Conservation (phyloP, 768 basidiomycete genomes). For the Pisolithus sp. region DNA sequence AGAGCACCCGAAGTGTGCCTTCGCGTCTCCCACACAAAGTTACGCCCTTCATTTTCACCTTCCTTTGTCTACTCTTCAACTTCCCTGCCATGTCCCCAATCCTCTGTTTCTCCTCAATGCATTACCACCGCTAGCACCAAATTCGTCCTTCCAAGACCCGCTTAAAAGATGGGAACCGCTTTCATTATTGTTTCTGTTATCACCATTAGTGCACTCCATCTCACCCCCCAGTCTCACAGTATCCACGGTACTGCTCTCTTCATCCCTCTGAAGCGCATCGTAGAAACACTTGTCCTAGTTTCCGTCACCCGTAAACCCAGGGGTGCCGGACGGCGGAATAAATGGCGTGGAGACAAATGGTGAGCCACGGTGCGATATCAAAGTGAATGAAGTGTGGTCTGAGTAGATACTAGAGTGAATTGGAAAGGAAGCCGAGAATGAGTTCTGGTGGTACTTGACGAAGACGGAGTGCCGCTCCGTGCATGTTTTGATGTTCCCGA, state of each 20-base stretch:
- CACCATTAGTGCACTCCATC: conserved; percentile 13
- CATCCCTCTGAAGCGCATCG: conserved; percentile 39
- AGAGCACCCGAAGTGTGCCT: conserved; percentile 47
- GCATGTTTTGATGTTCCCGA: background rate
- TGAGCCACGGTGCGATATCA: conserved; percentile 36
- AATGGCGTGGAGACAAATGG: conserved; percentile 45
- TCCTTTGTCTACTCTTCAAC: background rate
- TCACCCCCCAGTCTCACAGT: conserved; percentile 40
- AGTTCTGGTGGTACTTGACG: background rate
- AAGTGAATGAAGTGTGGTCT: conserved; percentile 4
- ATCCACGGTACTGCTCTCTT: conserved; percentile 32
- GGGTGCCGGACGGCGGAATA: conserved; percentile 58
- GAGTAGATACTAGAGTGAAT: conserved; percentile 7
- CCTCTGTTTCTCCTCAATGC: background rate
- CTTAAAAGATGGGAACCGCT: background rate
- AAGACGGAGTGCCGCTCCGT: background rate
- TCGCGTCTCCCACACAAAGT: conserved; percentile 51
- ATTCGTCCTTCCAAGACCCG: background rate
- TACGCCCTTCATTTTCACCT: conserved; percentile 37
- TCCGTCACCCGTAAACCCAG: conserved; percentile 64
- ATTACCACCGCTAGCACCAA: background rate
- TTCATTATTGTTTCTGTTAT: conserved; percentile 8
- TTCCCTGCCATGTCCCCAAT: background rate
- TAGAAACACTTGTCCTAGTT: conserved; percentile 66
- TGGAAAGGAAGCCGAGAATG: conserved; percentile 21